A percentile compares a stretch with the other conserved stretches of the same genome.
phyloP scores from a whole-genome alignment of 2,329 filamentous ascomycete genomes.

The Pseudogymnoascus sp. region DNA sequence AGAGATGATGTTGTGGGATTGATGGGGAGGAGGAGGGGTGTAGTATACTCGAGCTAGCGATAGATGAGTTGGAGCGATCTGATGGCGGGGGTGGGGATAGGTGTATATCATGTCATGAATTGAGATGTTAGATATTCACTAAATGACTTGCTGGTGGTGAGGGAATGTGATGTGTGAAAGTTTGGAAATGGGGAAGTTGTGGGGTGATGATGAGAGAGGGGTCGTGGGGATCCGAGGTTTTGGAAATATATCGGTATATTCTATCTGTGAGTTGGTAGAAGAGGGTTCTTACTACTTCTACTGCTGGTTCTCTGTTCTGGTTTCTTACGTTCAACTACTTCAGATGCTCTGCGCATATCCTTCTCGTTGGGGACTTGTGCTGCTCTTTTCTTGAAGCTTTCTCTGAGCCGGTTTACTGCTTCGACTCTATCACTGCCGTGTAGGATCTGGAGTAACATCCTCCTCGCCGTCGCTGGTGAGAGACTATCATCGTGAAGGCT shows the following conservation, averaged over 20 bases:
- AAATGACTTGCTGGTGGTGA: neutral
- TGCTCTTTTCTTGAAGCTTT: too few relatives aligned
- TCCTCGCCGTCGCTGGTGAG: neutral
- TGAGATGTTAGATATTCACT: neutral
- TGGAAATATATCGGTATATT: neutral
- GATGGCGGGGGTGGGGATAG: neutral
- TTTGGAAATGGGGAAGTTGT: neutral
- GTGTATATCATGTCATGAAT: constrained; percentile 4
- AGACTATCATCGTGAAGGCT: neutral
- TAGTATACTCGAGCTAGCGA: neutral
- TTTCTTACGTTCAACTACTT: neutral
- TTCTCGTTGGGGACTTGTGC: neutral
- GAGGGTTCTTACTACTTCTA: neutral
- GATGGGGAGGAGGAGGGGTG: neutral
- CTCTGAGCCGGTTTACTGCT: too few relatives aligned
- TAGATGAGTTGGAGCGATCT: neutral
- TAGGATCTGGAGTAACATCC: neutral
- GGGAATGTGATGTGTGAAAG: neutral
- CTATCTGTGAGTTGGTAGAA: neutral
- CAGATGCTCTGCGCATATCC: neutral
- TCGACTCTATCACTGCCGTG: neutral
- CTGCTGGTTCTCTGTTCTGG: neutral
- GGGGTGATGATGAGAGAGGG: neutral
- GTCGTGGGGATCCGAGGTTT: neutral
- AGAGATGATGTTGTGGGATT: neutral